These are phyloP conservation scores for Boeremia exigua DNA, from an alignment of 2,329 filamentous ascomycete genomes.

Conservation along the genomic window DNA sequence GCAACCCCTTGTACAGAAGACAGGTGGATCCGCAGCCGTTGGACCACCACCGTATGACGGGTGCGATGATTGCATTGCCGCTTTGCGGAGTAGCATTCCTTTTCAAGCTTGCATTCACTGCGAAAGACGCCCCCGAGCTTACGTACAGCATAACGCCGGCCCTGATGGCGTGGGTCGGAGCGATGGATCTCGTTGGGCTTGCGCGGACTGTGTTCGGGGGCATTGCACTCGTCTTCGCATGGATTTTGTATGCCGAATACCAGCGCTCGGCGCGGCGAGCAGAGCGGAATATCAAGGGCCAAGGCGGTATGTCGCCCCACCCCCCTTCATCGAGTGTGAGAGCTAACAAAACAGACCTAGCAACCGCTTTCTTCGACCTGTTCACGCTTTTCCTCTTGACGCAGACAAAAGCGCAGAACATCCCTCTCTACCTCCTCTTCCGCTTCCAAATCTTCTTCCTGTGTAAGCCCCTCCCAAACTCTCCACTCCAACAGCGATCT, in stretches of 20 bases:
- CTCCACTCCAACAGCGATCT: background rate
- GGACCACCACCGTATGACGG: constrained; percentile 41
- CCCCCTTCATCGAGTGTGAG: too few species aligned
- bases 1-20: constrained; percentile 18
- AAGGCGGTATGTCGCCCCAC: constrained; percentile 32
- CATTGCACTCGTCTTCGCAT: constrained; percentile 36
- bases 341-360: constrained; percentile 46
- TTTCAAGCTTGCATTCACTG: constrained; percentile 91
- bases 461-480: constrained; percentile 28
- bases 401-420: constrained; percentile 83
- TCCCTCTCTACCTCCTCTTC: constrained; percentile 83
- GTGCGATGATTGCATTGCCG: constrained; percentile 41
- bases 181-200: constrained; percentile 35
- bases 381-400: constrained; percentile 82
- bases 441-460: constrained; percentile 65
- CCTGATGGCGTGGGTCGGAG: constrained; percentile 57
- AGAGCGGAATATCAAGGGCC: constrained; percentile 21
- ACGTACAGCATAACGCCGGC: constrained; percentile 48
- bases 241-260: constrained; percentile 40
- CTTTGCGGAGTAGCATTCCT: constrained; percentile 67
- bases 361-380: constrained; percentile 64
- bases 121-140: constrained; percentile 86
- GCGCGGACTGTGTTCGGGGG: constrained; percentile 48
- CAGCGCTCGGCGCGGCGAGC: constrained; percentile 27
- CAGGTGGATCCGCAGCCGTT: constrained; percentile 29